phyloP scores from a whole-genome alignment of 352 stramenopile species.

The Phytopythium montanum region DNA sequence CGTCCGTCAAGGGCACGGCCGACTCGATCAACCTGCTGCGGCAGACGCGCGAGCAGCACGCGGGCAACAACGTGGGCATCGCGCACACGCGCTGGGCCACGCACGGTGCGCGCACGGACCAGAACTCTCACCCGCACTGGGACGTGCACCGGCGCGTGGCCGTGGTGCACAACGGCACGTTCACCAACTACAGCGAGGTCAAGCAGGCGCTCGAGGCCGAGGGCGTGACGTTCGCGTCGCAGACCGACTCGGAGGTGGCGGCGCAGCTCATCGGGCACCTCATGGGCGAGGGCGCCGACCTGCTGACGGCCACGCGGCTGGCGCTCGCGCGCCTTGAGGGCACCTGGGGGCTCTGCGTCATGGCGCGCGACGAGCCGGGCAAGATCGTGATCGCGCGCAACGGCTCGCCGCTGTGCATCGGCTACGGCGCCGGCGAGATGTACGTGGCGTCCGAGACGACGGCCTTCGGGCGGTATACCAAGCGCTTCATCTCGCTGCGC shows the following conservation, averaged over 20 bases:
- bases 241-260: slow-evolving; percentile 99
- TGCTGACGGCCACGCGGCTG: slow-evolving; percentile 88
- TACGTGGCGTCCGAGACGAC: slow-evolving; percentile 97
- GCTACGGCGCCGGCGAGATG: slow-evolving; percentile 86
- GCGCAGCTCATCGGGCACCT: slow-evolving; percentile 95
- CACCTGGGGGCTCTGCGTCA: slow-evolving; percentile 96
- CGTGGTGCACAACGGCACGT: slow-evolving; percentile 99
- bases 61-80: slow-evolving; percentile 93
- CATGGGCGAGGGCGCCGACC: slow-evolving; percentile 80
- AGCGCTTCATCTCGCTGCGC: slow-evolving; percentile 97
- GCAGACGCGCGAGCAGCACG: slow-evolving; percentile 67
- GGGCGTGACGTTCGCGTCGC: slow-evolving; percentile 92
- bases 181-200: slow-evolving; percentile 96
- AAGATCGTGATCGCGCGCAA: slow-evolving; percentile 98
- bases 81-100: slow-evolving; percentile 99
- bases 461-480: slow-evolving; percentile 94
- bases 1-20: slow-evolving; percentile 86
- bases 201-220: slow-evolving; percentile 83
- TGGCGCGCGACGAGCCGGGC: slow-evolving; percentile 89
- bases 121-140: slow-evolving; percentile 97
- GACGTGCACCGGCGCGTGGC: slow-evolving; percentile 92
- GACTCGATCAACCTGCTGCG: slow-evolving; percentile 91
- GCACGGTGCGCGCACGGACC: slow-evolving; percentile 97
- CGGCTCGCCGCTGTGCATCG: slow-evolving; percentile 92
- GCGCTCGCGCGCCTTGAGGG: slow-evolving; percentile 92